Evolutionary conservation across 371 early-diverging fungal genomes (phyloP).

Genomic region (Rhizopus arrhizus): DNA sequence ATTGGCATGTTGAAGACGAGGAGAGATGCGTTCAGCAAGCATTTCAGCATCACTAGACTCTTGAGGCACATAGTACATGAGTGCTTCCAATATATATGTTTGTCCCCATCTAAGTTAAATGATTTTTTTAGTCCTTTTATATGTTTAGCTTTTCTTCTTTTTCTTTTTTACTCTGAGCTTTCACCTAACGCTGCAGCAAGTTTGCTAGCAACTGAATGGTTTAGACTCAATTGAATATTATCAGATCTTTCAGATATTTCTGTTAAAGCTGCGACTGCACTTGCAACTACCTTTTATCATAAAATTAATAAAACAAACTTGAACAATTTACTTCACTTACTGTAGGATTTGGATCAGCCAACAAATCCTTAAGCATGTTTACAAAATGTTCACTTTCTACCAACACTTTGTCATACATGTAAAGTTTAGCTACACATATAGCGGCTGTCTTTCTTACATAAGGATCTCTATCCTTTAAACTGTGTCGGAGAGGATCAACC

Average conservation of each 20-base stretch:
- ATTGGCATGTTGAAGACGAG: conserved; percentile 96
- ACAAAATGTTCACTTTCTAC: conserved; percentile 83
- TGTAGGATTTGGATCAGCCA: conserved; percentile 94
- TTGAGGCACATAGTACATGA: conserved; percentile 84
- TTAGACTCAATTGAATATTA: conserved; percentile 72
- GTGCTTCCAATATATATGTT: conserved; percentile 83
- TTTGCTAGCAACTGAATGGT: conserved; percentile 77
- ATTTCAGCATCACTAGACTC: conserved; percentile 87
- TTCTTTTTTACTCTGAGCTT: conserved; percentile 80
- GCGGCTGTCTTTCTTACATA: conserved; percentile 96
- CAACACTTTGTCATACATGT: conserved; percentile 65
- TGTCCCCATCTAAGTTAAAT: conserved; percentile 84
- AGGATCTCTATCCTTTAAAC: conserved; percentile 75
- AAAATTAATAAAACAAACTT: not conserved
- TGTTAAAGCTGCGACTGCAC: conserved; percentile 85
- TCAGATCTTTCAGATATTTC: conserved; percentile 88
- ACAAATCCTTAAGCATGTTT: conserved; percentile 78
- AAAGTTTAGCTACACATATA: conserved; percentile 87
- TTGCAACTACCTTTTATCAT: conserved; percentile 80
- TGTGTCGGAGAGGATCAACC: conserved; percentile 80
- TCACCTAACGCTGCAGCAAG: conserved; percentile 91
- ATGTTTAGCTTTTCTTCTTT: no score
- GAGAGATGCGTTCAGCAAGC: conserved; percentile 89
- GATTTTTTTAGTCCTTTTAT: not conserved
- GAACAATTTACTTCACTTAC: conserved; percentile 46